Conservation (phyloP, 2,329 filamentous ascomycete genomes). For the Saccharata proteae region DNA sequence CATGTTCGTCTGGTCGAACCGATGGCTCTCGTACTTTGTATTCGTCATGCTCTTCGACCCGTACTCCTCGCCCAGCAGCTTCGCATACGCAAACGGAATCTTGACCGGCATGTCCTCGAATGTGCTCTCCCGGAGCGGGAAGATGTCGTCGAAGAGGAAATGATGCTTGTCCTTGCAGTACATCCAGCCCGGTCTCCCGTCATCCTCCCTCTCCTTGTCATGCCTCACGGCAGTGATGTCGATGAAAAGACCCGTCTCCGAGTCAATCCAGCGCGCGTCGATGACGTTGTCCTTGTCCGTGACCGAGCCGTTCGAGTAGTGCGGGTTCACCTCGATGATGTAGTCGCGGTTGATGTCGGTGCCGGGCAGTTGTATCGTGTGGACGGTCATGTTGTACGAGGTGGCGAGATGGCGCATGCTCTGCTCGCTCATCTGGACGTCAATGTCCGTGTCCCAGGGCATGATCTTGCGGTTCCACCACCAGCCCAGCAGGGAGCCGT, state of each 20-base stretch:
- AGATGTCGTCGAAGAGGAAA: slow-evolving; percentile 43
- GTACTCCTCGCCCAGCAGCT: slow-evolving; percentile 44
- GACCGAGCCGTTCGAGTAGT: slow-evolving; percentile 33
- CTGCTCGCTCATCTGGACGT: slow-evolving; percentile 45
- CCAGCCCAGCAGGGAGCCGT: slow-evolving; percentile 49
- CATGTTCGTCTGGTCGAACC: slow-evolving; percentile 23
- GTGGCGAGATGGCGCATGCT: slow-evolving; percentile 44
- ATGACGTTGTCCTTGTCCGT: slow-evolving; percentile 43
- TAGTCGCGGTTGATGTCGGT: slow-evolving; percentile 26
- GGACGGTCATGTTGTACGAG: slow-evolving; percentile 52
- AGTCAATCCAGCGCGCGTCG: slow-evolving; percentile 51
- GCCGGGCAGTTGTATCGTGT: slow-evolving; percentile 31
- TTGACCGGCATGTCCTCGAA: slow-evolving; percentile 44
- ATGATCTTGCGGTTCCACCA: slow-evolving; percentile 51
- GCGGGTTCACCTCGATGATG: slow-evolving; percentile 47
- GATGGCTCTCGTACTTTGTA: slow-evolving; percentile 32
- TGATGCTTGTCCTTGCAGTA: slow-evolving; percentile 47
- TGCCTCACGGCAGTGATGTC: slow-evolving; percentile 46
- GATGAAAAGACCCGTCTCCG: slow-evolving; percentile 46
- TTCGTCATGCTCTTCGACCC: slow-evolving; percentile 36
- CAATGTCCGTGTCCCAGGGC: slow-evolving; percentile 50
- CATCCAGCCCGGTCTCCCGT: slow-evolving; percentile 31
- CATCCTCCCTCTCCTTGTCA: slow-evolving; percentile 18
- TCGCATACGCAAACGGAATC: slow-evolving; percentile 45
- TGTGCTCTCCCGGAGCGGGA: slow-evolving; percentile 41